A percentile compares a stretch with the other conserved stretches of the same genome.
Conservation (phyloP, 306 rosid species). For the Malus sieversii region DNA sequence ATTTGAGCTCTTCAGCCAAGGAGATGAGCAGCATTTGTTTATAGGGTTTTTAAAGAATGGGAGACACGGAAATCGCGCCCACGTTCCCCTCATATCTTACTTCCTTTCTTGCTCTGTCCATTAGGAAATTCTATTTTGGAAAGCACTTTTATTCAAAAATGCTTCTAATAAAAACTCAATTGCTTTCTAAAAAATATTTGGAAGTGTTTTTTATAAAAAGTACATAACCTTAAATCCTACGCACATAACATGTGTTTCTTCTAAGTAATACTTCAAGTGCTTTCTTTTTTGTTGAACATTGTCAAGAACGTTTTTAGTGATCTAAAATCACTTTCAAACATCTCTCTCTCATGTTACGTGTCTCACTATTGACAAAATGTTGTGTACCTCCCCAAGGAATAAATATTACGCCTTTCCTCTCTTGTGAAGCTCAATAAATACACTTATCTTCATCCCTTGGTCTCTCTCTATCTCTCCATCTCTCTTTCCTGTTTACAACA, state of each 20-base stretch:
- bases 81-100: conserved; percentile 70
- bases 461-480: not conserved
- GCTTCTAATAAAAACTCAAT: too few relatives aligned
- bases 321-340: not conserved
- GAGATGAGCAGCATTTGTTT: conserved; percentile 46
- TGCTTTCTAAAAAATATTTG: too few relatives aligned
- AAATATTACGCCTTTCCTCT: conserved; percentile 35
- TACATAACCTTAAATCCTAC: too few relatives aligned
- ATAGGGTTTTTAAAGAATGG: conserved; percentile 42
- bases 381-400: conserved; percentile 49
- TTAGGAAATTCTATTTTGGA: not conserved
- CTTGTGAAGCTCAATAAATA: conserved; percentile 71
- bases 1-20: conserved; percentile 89
- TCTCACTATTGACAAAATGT: conserved; percentile 36
- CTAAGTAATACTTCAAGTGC: too few relatives aligned
- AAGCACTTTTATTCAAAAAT: not conserved
- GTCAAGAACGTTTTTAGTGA: not conserved
- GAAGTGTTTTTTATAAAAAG: too few relatives aligned
- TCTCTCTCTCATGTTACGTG: conserved; percentile 23
- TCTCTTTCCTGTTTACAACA: conserved; percentile 4
- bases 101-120: conserved; percentile 28
- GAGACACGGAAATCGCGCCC: conserved; percentile 99
- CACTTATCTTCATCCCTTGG: conserved; percentile 33
- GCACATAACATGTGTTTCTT: too few relatives aligned
- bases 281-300: too few relatives aligned